These are phyloP conservation scores for Fibroporia radiculosa DNA, from an alignment of 768 basidiomycete genomes.

Conservation along the genomic window DNA sequence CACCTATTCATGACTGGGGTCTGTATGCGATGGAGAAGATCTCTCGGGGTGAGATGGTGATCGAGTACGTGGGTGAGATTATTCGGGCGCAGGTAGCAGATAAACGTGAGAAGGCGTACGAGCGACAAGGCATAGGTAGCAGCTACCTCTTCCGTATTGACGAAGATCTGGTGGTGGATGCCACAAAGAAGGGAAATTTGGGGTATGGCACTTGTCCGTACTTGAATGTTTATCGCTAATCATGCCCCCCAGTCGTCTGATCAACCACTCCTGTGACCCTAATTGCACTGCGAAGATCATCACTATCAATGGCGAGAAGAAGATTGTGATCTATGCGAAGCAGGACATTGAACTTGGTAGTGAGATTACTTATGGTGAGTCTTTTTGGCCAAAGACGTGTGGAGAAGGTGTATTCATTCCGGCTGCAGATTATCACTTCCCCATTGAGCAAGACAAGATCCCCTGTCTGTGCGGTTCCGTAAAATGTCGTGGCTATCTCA, in stretches of 20 bases:
- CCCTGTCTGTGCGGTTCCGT: slow-evolving; percentile 85
- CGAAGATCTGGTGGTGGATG: slow-evolving; percentile 96
- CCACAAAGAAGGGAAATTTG: slow-evolving; percentile 97
- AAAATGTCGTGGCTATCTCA: slow-evolving; percentile 93
- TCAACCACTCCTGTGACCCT: slow-evolving; percentile 98
- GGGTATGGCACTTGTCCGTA: slow-evolving; percentile 52
- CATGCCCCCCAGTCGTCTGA: slow-evolving; percentile 62
- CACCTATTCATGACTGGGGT: slow-evolving; percentile 98
- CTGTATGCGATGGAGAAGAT: slow-evolving; percentile 97
- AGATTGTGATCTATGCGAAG: slow-evolving; percentile 99
- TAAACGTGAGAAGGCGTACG: slow-evolving; percentile 94
- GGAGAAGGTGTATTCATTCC: background rate
- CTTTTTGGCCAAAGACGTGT: background rate
- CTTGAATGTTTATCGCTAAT: background rate
- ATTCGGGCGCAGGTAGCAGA: slow-evolving; percentile 94
- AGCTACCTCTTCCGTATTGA: slow-evolving; percentile 98
- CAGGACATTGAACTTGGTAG: slow-evolving; percentile 93
- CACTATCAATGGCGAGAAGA: slow-evolving; percentile 87
- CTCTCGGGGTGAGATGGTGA: slow-evolving; percentile 93
- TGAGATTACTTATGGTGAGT: slow-evolving; percentile 92
- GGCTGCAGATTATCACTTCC: slow-evolving; percentile 90
- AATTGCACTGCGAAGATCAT: slow-evolving; percentile 89
- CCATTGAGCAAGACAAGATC: slow-evolving; percentile 97
- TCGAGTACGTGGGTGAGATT: slow-evolving; percentile 98
- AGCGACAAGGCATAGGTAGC: slow-evolving; percentile 95